Evolutionary conservation across 2,329 filamentous ascomycete genomes (phyloP).

Genomic region (Phyllosticta citriasiana): DNA sequence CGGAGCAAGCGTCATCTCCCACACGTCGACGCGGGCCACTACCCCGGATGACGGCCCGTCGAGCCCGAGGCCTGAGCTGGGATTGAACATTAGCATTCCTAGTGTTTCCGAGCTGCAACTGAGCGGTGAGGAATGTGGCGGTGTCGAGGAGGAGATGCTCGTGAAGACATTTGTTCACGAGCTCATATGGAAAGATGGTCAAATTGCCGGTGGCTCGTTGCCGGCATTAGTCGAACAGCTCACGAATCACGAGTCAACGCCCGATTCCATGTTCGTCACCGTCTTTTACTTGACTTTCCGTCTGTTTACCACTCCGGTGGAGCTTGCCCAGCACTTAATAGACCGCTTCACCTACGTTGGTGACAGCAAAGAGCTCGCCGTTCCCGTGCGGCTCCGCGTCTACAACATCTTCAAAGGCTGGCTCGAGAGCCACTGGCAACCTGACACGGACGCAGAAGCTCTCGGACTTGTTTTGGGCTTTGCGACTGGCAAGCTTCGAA

Average conservation of each 20-base stretch:
- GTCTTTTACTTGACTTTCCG: slow-evolving; percentile 96
- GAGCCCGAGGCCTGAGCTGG: slow-evolving; percentile 49
- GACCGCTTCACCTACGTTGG: slow-evolving; percentile 88
- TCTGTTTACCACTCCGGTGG: slow-evolving; percentile 72
- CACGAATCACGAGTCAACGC: slow-evolving; percentile 85
- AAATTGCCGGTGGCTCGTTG: slow-evolving; percentile 86
- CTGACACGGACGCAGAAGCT: slow-evolving; percentile 67
- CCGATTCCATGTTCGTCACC: slow-evolving; percentile 82
- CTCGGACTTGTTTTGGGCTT: slow-evolving; percentile 70
- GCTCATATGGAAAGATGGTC: slow-evolving; percentile 82
- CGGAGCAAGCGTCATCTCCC: slow-evolving; percentile 68
- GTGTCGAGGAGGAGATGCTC: slow-evolving; percentile 74
- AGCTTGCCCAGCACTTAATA: slow-evolving; percentile 73
- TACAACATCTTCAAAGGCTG: slow-evolving; percentile 97
- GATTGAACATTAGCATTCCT: slow-evolving; percentile 49
- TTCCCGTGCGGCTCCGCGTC: slow-evolving; percentile 76
- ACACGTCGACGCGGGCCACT: slow-evolving; percentile 76
- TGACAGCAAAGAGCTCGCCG: slow-evolving; percentile 63
- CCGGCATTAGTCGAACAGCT: slow-evolving; percentile 88
- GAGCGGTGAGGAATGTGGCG: slow-evolving; percentile 64
- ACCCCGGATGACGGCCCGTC: slow-evolving; percentile 60
- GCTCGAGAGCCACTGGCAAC: slow-evolving; percentile 92
- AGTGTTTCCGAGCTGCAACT: slow-evolving; percentile 56
- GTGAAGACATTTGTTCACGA: slow-evolving; percentile 88
- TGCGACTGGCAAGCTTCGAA: slow-evolving; percentile 60